Evolutionary conservation across 75 land plant genomes (phyloP), one percentile per base, ranked within the genome.

Genomic region (Ceratopteris richardii): DNA sequence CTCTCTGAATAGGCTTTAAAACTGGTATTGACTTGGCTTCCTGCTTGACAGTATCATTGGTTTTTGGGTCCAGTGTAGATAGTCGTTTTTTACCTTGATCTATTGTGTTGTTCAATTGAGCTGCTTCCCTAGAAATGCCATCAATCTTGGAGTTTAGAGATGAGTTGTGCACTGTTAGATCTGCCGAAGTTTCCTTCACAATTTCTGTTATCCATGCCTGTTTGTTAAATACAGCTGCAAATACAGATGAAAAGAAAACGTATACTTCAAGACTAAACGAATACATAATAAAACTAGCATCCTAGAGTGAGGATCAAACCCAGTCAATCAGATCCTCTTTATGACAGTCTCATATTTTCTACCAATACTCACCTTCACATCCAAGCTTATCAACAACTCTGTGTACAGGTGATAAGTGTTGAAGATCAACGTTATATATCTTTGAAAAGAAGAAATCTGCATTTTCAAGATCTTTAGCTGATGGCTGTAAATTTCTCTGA

Each of bases 371-470:
- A 52, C 54, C 54, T 5, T 52, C 54, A 22, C 13, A 52, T 18
- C 54, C 54, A 52, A 52, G 24, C 54, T 52, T 26, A 18, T 52
- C 29, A 23, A 52, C 54, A 24, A 52, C 54, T 23, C 4, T 26
- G 6, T 52, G 29, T 22, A 52, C 29, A 4, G 54, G 54, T 5
- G 54, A 24, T 18, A 52, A 26, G 14, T 26, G 54, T 14, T 22
- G 28, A 52, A 52, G 29, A 52, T 52, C 60, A 20, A 87, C 91
- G 70, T 87, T 72, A 75, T 80, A 87, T 20, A 65, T 68, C 0
- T 81, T 71, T 19, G 67, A 67, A 30, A 87, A 87, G 3, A 78
- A 48, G 58, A 20, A 80, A 41, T 87, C 87, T 48, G 83, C 79
- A 55, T 25, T 40, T 29, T 59, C 33, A 48, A 80, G 29, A 46